Conservation (phyloP, 305 asterid species). For the Fraxinus albicans region DNA sequence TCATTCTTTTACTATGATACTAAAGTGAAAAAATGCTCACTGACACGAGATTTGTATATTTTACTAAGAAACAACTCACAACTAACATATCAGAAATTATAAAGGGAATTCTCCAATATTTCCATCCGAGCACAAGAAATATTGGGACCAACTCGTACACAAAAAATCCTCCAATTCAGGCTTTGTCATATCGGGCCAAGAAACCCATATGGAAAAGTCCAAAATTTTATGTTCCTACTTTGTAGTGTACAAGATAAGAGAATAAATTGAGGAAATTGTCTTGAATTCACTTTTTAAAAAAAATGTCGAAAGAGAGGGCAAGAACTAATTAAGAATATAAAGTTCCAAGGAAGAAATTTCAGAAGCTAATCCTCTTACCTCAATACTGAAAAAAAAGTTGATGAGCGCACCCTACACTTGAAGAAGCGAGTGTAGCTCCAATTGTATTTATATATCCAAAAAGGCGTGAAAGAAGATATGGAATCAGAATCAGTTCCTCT, state of each 20-base stretch:
- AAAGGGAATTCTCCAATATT: neutral
- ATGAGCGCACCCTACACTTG: neutral
- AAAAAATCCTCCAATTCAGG: neutral
- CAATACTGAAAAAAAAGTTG: neutral
- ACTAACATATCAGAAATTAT: neutral
- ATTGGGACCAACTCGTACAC: neutral
- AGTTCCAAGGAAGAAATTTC: neutral
- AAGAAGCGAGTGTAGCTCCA: neutral
- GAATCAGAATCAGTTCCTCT: slow-evolving; percentile 8
- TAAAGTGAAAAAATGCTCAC: neutral
- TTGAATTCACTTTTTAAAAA: neutral
- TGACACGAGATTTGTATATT: neutral
- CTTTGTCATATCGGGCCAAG: neutral
- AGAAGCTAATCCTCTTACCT: neutral
- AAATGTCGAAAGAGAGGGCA: neutral
- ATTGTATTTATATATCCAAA: neutral
- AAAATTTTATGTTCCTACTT: neutral
- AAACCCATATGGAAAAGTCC: neutral
- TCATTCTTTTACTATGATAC: neutral
- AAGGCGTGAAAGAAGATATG: neutral
- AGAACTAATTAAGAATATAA: neutral
- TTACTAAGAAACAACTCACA: neutral
- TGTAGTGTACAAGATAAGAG: neutral
- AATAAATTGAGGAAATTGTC: neutral
- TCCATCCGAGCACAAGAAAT: neutral